Evolutionary conservation across 331 rosid genomes (phyloP).

Genomic region (Malus hybrid): DNA sequence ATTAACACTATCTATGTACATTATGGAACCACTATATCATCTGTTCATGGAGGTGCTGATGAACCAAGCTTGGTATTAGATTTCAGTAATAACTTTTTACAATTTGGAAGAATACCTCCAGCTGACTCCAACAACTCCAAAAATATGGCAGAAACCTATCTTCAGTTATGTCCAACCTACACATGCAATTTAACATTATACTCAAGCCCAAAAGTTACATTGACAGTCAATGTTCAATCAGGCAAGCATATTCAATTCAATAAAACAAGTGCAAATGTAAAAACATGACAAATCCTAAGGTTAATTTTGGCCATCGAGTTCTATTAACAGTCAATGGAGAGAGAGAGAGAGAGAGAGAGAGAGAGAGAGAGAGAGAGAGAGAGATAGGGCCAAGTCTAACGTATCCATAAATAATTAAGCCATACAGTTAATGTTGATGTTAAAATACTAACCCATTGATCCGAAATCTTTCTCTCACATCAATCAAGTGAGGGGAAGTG

Average conservation of each 20-base stretch:
- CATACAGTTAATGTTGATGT: background rate
- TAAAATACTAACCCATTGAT: conserved; percentile 53
- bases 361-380: conserved; percentile 1
- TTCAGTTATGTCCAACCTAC: conserved; percentile 62
- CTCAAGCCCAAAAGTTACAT: background rate
- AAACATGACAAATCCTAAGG: background rate
- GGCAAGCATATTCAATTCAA: conserved; percentile 7
- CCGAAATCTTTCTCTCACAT: conserved; percentile 64
- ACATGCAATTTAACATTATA: conserved; percentile 15
- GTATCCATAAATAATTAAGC: background rate
- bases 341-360: background rate
- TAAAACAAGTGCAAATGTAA: background rate
- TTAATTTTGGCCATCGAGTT: background rate
- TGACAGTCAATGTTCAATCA: background rate
- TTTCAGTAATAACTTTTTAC: background rate
- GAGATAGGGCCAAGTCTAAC: background rate
- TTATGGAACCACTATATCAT: background rate
- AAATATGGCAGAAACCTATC: conserved; percentile 49
- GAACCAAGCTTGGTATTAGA: background rate
- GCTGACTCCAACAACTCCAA: conserved; percentile 54
- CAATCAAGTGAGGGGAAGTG: conserved; percentile 72
- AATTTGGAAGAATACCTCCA: conserved; percentile 41
- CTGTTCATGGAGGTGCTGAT: background rate
- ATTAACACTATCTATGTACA: background rate
- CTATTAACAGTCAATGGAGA: background rate